These are phyloP conservation scores for Psilocybe azurescens DNA, from an alignment of 768 basidiomycete species.

Conservation along the genomic window DNA sequence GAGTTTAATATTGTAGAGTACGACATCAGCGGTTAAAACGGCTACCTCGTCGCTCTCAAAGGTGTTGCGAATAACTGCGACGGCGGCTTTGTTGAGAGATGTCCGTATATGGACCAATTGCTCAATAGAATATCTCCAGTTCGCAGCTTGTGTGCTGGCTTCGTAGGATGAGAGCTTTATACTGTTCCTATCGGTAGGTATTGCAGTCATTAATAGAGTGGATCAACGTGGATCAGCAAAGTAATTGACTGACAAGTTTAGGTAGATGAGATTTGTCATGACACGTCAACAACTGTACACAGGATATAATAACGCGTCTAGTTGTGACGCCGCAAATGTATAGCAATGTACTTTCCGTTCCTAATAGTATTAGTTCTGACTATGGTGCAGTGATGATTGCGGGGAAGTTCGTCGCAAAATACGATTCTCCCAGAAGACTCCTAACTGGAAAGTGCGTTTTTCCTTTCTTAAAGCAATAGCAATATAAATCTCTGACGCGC, in stretches of 20 bases:
- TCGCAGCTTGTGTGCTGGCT: conserved; percentile 78
- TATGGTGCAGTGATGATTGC: conserved; percentile 43
- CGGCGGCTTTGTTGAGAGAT: conserved; percentile 76
- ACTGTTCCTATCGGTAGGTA: not conserved
- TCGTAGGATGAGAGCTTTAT: conserved; percentile 64
- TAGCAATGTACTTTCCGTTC: not conserved
- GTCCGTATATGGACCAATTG: conserved; percentile 63
- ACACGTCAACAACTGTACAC: conserved; percentile 27
- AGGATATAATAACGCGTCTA: conserved; percentile 20
- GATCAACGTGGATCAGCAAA: not conserved
- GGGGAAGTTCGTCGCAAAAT: conserved; percentile 54
- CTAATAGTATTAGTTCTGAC: not conserved
- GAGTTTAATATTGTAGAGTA: not conserved
- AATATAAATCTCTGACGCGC: not conserved
- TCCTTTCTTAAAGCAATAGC: not conserved
- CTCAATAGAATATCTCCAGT: conserved; percentile 88
- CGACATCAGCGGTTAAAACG: conserved; percentile 17
- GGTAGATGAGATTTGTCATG: conserved; percentile 6
- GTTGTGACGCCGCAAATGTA: conserved; percentile 15
- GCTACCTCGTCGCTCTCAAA: conserved; percentile 82
- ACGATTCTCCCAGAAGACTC: conserved; percentile 41
- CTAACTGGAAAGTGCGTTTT: conserved; percentile 43
- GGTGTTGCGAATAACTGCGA: conserved; percentile 75
- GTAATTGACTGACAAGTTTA: not conserved
- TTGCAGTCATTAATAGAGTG: conserved; percentile 6